These are phyloP conservation scores for Penicillium parvum DNA, from an alignment of 495 filamentous ascomycete genomes.

Conservation along the genomic window DNA sequence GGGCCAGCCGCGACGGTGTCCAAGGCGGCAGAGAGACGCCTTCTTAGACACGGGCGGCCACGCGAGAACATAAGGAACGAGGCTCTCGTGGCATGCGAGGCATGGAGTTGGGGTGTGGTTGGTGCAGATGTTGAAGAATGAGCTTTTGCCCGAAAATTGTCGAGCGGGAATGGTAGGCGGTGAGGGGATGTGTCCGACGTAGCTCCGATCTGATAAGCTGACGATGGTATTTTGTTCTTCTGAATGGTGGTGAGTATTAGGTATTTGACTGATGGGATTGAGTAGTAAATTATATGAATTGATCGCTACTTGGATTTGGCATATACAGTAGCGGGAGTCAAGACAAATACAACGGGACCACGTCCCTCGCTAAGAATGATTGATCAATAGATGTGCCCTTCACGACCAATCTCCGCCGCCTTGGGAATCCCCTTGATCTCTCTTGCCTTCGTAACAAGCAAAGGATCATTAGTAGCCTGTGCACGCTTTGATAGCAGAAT, in stretches of 20 bases:
- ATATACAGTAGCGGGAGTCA: too few species aligned
- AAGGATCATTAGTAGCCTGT: slow-evolving; percentile 21
- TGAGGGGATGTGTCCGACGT: slow-evolving; percentile 12
- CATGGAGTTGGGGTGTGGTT: slow-evolving; percentile 10
- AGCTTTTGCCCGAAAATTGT: slow-evolving; percentile 28
- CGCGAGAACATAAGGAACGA: slow-evolving; percentile 37
- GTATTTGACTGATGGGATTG: neutral
- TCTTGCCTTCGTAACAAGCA: slow-evolving; percentile 28
- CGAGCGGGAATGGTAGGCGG: slow-evolving; percentile 25
- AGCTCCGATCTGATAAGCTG: slow-evolving; percentile 11
- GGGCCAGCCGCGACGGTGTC: slow-evolving; percentile 34
- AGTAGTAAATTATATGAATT: neutral
- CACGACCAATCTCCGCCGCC: slow-evolving; percentile 39
- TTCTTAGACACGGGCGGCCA: slow-evolving; percentile 39
- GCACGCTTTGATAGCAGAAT: slow-evolving; percentile 27
- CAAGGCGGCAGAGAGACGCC: slow-evolving; percentile 35
- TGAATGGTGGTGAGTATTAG: too few species aligned
- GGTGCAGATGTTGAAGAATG: slow-evolving; percentile 3
- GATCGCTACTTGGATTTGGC: too few species aligned
- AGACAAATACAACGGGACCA: too few species aligned
- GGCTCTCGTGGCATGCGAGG: slow-evolving; percentile 13
- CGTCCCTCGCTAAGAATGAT: neutral
- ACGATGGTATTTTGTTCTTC: too few species aligned
- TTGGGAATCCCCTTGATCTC: slow-evolving; percentile 48
- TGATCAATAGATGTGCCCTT: slow-evolving; percentile 41